phyloP scores from a whole-genome alignment of 2,329 filamentous ascomycete genomes.

The Trichophyton simii region DNA sequence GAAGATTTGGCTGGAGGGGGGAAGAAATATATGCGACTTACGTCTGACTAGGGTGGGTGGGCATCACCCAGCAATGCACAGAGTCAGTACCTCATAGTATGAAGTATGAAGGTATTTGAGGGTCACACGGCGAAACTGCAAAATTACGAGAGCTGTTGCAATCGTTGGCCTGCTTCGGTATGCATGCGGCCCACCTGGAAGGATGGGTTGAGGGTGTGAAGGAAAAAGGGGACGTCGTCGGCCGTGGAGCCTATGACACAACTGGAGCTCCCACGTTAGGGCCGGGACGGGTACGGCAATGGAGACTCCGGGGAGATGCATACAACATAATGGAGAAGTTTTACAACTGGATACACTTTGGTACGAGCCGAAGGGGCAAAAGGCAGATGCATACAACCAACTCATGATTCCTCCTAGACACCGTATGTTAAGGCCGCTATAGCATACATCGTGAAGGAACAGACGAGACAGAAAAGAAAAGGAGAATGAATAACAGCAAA shows the following conservation, averaged over 20 bases:
- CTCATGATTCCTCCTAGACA: background rate
- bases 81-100: background rate
- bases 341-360: too few relatives aligned
- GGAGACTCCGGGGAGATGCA: too few relatives aligned
- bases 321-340: too few relatives aligned
- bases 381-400: background rate
- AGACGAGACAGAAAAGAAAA: background rate
- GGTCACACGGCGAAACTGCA: background rate
- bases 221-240: conserved; percentile 31
- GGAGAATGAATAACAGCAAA: too few relatives aligned
- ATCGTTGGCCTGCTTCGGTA: background rate
- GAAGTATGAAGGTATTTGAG: background rate
- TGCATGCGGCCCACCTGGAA: background rate
- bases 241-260: conserved; percentile 40
- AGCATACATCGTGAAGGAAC: too few relatives aligned
- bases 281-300: too few relatives aligned
- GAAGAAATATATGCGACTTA: too few relatives aligned
- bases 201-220: background rate
- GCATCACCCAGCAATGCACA: background rate
- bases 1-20: background rate
- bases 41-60: background rate
- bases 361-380: background rate
- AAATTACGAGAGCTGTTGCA: too few relatives aligned
- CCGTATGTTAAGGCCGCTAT: too few relatives aligned
- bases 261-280: conserved; percentile 39